Base-by-base conservation (phyloP, 75 land plant genomes). In the Isoetes taiwanensis region DNA sequence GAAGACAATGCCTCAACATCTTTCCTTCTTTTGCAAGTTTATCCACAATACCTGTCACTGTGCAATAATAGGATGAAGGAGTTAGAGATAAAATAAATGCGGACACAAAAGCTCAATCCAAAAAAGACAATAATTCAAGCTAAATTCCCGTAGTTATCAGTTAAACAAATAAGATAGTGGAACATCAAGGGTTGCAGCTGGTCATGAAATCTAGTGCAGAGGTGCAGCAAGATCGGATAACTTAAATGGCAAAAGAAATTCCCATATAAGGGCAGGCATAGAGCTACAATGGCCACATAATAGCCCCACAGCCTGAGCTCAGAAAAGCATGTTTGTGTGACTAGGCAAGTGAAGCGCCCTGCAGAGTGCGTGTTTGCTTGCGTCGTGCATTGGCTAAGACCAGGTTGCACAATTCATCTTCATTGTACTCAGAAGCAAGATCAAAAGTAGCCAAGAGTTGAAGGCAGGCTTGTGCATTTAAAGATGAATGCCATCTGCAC, bases 361-460 rank as follows among this genome's bases (percentile, higher is more conserved):
- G 23, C 50, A 46, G 12, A 46, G 50, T 19, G 50, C 50, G 50
- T 19, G 50, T 46, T 23, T 46, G 5, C 50, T 46, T 46, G 23
- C 50, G 50, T 4, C 50, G 50, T 19, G 50, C 50, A 46, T 19
- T 46, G 23, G 6, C 50, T 19, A 23, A 8, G 4, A 46, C 25
- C 50, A 46, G 50, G 25, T 23, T 8, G n/a, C 50, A 46, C 6
- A 46, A 23, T 23, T 46, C 50, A 6, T 46, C 50, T 23, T 6
- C n/a, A 46, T 46, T 23, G 50, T 46, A 46, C 19, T 46, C 50
- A 16, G 50, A 46, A 46, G 50, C 4, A n/a, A 46, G 16, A 46
- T n/a, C 50, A 46, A 46, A 46, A 19, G 50, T 46, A 5, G 16
- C 50, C 50, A 46, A 23, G 16, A 46, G 23, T 23, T 46, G 50